Evolutionary conservation across 208 protist genomes (phyloP).

Genomic region (Herpetomonas samuelpessoai): DNA sequence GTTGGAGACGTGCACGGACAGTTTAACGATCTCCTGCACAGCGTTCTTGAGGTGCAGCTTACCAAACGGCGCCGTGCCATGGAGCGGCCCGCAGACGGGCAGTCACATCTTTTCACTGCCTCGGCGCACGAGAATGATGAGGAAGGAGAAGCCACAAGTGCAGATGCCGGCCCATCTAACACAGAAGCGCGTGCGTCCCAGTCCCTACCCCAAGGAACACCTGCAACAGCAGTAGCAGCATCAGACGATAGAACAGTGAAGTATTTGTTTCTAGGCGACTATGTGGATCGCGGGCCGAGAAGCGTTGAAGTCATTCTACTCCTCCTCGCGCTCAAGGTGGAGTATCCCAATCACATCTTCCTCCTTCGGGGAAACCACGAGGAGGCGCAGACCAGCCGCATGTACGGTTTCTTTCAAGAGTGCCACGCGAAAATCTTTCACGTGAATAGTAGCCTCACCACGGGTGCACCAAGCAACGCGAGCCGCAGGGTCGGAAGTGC

Average conservation of each 20-base stretch:
- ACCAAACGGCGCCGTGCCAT: constrained; percentile 7
- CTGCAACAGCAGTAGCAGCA: constrained; percentile 1
- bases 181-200: too few species aligned
- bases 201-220: too few species aligned
- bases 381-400: constrained; percentile 73
- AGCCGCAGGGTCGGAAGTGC: not conserved
- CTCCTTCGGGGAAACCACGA: constrained; percentile 92
- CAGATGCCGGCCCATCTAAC: too few species aligned
- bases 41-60: constrained; percentile 62
- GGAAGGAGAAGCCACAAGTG: not conserved
- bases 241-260: constrained; percentile 28
- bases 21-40: constrained; percentile 75
- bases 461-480: too few species aligned
- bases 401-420: constrained; percentile 85
- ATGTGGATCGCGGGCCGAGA: constrained; percentile 94
- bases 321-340: constrained; percentile 79
- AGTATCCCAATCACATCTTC: constrained; percentile 84
- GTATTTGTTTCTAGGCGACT: constrained; percentile 98
- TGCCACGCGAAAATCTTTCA: constrained; percentile 65
- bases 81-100: not conserved
- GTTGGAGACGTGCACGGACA: constrained; percentile 90
- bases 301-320: constrained; percentile 83
- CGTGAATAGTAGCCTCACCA: too few species aligned
- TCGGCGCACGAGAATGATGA: not conserved
- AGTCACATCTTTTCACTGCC: not conserved